Base-by-base conservation (phyloP, 2,329 filamentous ascomycete species). In the Fusarium sulawesiense region DNA sequence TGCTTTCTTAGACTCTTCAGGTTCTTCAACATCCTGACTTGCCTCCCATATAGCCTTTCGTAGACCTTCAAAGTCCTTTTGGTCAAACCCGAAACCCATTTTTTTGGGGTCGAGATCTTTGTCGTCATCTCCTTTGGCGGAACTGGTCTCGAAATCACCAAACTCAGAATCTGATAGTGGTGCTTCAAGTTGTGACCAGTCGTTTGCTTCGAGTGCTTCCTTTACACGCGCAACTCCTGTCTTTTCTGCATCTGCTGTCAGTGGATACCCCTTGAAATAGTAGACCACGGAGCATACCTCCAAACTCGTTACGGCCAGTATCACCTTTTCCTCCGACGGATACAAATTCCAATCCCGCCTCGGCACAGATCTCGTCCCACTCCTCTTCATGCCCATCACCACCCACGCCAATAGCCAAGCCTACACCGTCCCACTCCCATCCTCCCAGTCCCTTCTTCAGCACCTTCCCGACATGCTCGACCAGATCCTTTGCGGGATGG, bases 181-280 rank as follows among this genome's bases (percentile, higher is more conserved):
- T 9, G 49, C 70, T 11, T 70, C 72, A 13, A 69, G 68, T 55
- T 80, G 78, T 4, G 81, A 83, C 90, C 90, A 92, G 77, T 91
- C 89, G 74, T 91, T 92, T 18, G 88, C 82, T 73, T 91, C 85
- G 16, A 92, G 78, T 0, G 89, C 89, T 74, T 92, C 89, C 11
- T 83, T 81, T 4, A 88, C 83, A 12, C 90, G 83, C 2, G 86
- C 81, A 40, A 91, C 83, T 18, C 89, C 89, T 32, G 83, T 85
- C 63, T 85, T 86, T 77, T 91, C 89, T 88, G 62, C 12, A 2
- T 16, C 5, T 29, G 14, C 6, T 42, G 60, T 78, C 30, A 79
- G 75, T 20, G 6, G 30, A 21, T 23, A 27, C 25, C 27, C 40
- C 42, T 30, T 29, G 11, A 41, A 42, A 46, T 23, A 8, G 49